Percentiles rank a stretch among this genome's conserved stretches.
These are phyloP conservation scores for Spathaspora passalidarum DNA, from an alignment of 805 yeast species.

Conservation along the genomic window DNA sequence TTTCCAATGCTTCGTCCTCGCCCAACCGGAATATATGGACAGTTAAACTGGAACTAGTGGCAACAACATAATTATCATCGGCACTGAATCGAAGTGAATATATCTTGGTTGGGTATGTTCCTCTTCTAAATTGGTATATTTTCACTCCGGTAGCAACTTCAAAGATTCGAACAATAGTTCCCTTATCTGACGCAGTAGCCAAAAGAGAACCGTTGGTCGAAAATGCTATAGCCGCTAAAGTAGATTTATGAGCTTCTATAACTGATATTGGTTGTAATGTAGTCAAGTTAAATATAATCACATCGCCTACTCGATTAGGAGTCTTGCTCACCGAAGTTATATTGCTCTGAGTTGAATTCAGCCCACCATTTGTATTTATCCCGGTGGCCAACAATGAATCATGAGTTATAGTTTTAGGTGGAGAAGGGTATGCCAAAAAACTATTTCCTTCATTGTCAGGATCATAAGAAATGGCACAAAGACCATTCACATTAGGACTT, in stretches of 20 bases:
- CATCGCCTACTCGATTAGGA: conserved; percentile 58
- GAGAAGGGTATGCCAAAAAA: conserved; percentile 72
- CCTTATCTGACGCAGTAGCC: conserved; percentile 88
- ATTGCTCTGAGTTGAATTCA: conserved; percentile 35
- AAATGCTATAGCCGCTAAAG: conserved; percentile 63
- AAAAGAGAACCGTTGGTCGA: conserved; percentile 74
- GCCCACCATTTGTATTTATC: conserved; percentile 39
- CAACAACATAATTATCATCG: conserved; percentile 70
- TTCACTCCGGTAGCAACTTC: conserved; percentile 60
- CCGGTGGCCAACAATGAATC: conserved; percentile 41
- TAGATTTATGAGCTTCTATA: conserved; percentile 82
- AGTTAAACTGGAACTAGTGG: conserved; percentile 85
- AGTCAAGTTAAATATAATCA: conserved; percentile 75
- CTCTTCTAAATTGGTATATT: conserved; percentile 75
- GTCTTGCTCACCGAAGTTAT: conserved; percentile 39
- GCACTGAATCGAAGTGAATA: conserved; percentile 72
- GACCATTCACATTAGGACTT: conserved; percentile 45
- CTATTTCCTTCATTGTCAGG: conserved; percentile 41
- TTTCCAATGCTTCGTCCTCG: conserved; percentile 42
- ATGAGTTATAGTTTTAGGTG: conserved; percentile 55
- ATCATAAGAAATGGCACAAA: conserved; percentile 53
- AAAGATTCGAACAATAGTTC: conserved; percentile 85
- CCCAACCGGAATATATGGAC: conserved; percentile 86
- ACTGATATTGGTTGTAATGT: conserved; percentile 74
- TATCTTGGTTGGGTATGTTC: conserved; percentile 80